These are phyloP conservation scores for Brassica cretica DNA, from an alignment of 345 rosid genomes.

Conservation along the genomic window DNA sequence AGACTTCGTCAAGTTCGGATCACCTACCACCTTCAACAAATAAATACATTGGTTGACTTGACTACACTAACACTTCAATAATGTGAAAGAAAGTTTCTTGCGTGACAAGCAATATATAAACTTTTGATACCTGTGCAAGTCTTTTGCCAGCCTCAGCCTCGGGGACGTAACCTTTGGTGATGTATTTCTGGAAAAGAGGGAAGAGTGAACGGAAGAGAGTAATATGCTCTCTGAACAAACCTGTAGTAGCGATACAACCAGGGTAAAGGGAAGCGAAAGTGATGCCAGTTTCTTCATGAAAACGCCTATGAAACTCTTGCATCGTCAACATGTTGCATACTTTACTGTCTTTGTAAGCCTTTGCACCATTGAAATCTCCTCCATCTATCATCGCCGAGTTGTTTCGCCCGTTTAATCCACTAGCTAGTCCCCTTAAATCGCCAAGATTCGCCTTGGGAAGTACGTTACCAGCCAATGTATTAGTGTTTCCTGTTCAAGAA, in stretches of 20 bases:
- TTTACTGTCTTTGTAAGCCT: constrained; percentile 97
- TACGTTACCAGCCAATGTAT: constrained; percentile 92
- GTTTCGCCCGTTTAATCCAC: constrained; percentile 80
- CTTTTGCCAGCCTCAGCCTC: constrained; percentile 89
- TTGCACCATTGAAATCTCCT: constrained; percentile 89
- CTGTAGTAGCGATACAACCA: constrained; percentile 92
- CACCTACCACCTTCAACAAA: constrained; percentile 64
- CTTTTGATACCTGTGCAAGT: constrained; percentile 53
- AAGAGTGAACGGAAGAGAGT: constrained; percentile 84
- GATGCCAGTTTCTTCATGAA: constrained; percentile 78
- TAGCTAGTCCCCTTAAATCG: constrained; percentile 85
- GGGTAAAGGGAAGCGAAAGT: constrained; percentile 90
- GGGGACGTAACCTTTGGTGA: constrained; percentile 92
- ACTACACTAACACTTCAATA: background rate
- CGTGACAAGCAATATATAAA: background rate
- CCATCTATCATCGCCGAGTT: constrained; percentile 88
- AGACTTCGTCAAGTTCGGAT: constrained; percentile 83
- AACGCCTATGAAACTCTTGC: constrained; percentile 95
- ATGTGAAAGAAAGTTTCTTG: background rate
- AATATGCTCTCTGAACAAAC: constrained; percentile 95
- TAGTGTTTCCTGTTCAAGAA: constrained; percentile 61
- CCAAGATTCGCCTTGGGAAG: constrained; percentile 95
- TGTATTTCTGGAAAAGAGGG: constrained; percentile 97
- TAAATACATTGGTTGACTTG: constrained; percentile 7
- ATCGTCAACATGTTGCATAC: constrained; percentile 95